phyloP scores from a whole-genome alignment of 108 stramenopile genomes.

The Nannochloropsis oceanica region DNA sequence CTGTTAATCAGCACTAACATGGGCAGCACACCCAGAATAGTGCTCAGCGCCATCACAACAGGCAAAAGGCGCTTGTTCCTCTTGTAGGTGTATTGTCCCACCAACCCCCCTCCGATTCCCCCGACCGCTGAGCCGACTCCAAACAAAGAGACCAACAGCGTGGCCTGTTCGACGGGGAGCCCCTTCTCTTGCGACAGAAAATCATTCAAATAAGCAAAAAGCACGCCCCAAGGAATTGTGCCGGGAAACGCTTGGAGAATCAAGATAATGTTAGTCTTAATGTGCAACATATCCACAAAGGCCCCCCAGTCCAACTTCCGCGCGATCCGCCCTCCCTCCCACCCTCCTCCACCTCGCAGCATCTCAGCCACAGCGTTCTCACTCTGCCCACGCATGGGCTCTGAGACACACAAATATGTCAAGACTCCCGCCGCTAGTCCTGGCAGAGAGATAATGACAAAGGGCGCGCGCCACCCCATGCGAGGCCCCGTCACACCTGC shows the following conservation, averaged over 20 bases:
- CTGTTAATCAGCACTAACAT: neutral
- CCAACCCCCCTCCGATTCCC: neutral
- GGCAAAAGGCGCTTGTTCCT: neutral
- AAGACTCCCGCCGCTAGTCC: neutral
- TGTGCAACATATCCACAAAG: neutral
- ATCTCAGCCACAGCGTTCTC: neutral
- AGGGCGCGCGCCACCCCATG: neutral
- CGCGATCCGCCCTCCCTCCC: neutral
- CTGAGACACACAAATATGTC: neutral
- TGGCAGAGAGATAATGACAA: neutral
- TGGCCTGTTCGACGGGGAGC: neutral
- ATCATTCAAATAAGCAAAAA: neutral
- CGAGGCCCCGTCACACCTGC: neutral
- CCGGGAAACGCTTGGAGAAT: neutral
- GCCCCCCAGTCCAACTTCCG: neutral
- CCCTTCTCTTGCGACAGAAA: neutral
- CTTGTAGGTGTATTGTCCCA: neutral
- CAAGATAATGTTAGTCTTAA: neutral
- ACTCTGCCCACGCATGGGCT: neutral
- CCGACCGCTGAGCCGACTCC: neutral
- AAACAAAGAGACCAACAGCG: neutral
- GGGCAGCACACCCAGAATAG: neutral
- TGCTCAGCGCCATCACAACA: neutral
- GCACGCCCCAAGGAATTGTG: neutral
- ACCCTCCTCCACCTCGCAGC: neutral